Base-by-base conservation (phyloP, 345 rosid species). In the Angophora floribunda region DNA sequence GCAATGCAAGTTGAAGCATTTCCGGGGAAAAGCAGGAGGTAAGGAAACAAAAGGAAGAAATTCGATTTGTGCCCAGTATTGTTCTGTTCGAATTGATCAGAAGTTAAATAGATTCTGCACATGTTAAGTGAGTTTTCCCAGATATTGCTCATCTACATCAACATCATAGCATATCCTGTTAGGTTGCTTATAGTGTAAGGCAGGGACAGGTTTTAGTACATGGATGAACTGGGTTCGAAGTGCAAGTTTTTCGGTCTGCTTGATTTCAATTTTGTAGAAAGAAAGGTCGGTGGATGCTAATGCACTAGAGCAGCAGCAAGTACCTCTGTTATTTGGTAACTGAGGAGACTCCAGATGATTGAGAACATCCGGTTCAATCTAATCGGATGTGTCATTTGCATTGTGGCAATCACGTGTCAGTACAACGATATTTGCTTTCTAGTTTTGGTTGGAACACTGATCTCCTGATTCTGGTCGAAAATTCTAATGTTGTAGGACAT, bases 21-120 rank as follows among this genome's bases (percentile, higher is more conserved):
- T 61, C 57, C 92, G 88, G 80, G 94, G 90, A 86, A 88, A 80
- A 75, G 52, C 91, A 67, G 94, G 97, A 75, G 82, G 82, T 75
- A 75, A 41, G 41, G 10, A 41, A 75, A 41, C 82, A 1, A 11
- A 75, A 5, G 13, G 28, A 75, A 36, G 82, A 75, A 19, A 75
- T 75, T 75, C 10, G 49, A 75, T 41, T 41, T 41, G 82, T 36
- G 26, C 26, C 28, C 49, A 1, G 82, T 10, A 9, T 75, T 41
- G 49, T 41, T 75, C 47, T 19, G 49, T 36, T 41, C 82, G 82
- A 9, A 75, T 75, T 75, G 82, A 75, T 75, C 49, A 10, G 49
- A 41, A 75, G 47, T 75, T 9, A 11, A 17, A 75, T 41, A 9
- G 7, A 41, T 75, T 41, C 14, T 41, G 82, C 49, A 41, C 82